Percentiles rank a stretch among this genome's conserved stretches.
These are phyloP conservation scores for Puccinia sorghi DNA, from an alignment of 1,284 basidiomycete genomes.

Conservation along the genomic window DNA sequence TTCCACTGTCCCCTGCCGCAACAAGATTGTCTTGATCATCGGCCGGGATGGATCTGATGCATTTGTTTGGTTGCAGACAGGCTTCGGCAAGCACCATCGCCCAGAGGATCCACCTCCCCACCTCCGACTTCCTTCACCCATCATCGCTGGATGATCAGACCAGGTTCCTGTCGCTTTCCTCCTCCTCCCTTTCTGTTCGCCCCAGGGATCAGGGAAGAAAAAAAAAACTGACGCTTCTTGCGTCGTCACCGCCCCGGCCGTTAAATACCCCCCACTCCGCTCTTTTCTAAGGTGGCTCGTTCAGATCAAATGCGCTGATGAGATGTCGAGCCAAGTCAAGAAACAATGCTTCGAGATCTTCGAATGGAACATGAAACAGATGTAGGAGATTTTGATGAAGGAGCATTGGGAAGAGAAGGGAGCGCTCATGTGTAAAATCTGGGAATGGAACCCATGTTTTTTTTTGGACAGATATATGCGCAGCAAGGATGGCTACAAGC, in stretches of 20 bases:
- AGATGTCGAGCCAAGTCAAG: background rate
- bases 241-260: background rate
- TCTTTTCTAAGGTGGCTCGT: background rate
- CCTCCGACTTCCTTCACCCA: background rate
- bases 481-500: slow-evolving; percentile 64
- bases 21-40: too few species aligned
- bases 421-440: background rate
- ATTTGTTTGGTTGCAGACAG: background rate
- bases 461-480: slow-evolving; percentile 24
- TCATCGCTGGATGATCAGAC: background rate
- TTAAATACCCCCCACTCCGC: background rate
- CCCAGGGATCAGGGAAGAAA: too few species aligned
- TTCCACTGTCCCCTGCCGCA: too few species aligned
- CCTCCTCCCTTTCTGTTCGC: background rate
- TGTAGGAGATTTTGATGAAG: too few species aligned
- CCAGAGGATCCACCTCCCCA: background rate
- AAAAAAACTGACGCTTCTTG: too few species aligned
- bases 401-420: too few species aligned
- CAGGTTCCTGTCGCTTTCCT: background rate
- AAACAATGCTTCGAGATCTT: slow-evolving; percentile 34
- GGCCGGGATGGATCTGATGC: background rate
- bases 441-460: background rate
- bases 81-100: slow-evolving; percentile 3
- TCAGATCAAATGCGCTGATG: background rate
- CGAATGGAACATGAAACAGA: slow-evolving; percentile 38